Evolutionary conservation across 2,329 filamentous ascomycete genomes (phyloP).

Genomic region (Fusarium scirpi): DNA sequence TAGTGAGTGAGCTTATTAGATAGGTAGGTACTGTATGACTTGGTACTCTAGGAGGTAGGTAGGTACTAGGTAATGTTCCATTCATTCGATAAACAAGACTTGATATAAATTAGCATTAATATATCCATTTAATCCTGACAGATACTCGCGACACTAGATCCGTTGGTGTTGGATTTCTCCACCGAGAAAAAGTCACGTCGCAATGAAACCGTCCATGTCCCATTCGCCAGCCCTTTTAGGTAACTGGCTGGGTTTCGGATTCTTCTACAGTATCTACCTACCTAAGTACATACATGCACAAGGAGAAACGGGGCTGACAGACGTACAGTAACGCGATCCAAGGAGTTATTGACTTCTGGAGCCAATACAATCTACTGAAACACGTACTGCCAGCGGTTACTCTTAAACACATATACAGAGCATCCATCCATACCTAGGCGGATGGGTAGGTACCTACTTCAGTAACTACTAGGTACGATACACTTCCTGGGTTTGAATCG

Average conservation of each 20-base stretch:
- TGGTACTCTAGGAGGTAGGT: not conserved
- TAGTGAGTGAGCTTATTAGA: not conserved
- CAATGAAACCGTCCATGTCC: constrained; percentile 35
- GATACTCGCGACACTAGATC: constrained; percentile 1
- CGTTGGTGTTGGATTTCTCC: constrained; percentile 24
- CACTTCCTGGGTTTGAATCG: not conserved
- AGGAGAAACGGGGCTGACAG: constrained; percentile 27
- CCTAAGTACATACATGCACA: constrained; percentile 9
- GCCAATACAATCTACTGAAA: no score
- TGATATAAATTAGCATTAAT: not conserved
- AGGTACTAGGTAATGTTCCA: not conserved
- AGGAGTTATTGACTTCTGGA: no score
- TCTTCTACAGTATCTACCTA: constrained; percentile 13
- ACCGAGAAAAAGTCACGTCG: constrained; percentile 33
- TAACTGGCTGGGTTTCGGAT: constrained; percentile 28
- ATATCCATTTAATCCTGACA: not conserved
- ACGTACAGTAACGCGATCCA: not conserved
- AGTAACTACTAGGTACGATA: not conserved
- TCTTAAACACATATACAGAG: not conserved
- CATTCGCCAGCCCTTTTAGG: constrained; percentile 29
- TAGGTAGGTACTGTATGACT: not conserved
- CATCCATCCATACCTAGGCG: no score
- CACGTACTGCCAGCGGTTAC: not conserved
- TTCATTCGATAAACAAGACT: not conserved
- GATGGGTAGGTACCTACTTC: not conserved